phyloP scores from a whole-genome alignment of 2,329 filamentous ascomycete species.

The Sarocladium strictum region DNA sequence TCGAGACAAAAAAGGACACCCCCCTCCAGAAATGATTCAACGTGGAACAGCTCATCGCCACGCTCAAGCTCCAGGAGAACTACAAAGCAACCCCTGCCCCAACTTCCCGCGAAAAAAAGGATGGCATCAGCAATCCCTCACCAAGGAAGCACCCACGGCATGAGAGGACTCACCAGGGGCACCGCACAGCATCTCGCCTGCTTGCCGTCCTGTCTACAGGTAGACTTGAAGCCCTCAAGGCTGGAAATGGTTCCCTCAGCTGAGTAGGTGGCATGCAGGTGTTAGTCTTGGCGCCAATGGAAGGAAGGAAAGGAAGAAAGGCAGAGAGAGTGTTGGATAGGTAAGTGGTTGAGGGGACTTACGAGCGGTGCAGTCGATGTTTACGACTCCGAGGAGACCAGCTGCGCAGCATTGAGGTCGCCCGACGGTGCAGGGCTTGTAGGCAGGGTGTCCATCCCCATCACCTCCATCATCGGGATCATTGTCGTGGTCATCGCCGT shows the following conservation, averaged over 20 bases:
- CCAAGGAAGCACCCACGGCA: background rate
- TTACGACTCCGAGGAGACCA: background rate
- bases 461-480: background rate
- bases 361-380: background rate
- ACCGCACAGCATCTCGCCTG: background rate
- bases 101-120: background rate
- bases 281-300: no score
- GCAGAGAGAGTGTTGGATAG: background rate
- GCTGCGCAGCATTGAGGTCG: background rate
- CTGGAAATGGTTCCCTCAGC: background rate
- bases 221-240: background rate
- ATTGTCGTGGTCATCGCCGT: background rate
- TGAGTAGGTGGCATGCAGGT: no score
- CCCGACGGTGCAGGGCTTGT: background rate
- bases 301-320: no score
- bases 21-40: no score
- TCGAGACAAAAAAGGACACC: no score
- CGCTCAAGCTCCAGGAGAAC: background rate
- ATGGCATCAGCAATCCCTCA: background rate
- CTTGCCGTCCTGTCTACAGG: background rate
- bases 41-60: no score
- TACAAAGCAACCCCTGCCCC: background rate
- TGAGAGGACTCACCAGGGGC: background rate
- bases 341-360: background rate
- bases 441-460: background rate